A percentile compares a stretch with the other conserved stretches of the same genome.
Evolutionary conservation across 1,284 basidiomycete species (phyloP).

Genomic region (Puccinia sorghi): DNA sequence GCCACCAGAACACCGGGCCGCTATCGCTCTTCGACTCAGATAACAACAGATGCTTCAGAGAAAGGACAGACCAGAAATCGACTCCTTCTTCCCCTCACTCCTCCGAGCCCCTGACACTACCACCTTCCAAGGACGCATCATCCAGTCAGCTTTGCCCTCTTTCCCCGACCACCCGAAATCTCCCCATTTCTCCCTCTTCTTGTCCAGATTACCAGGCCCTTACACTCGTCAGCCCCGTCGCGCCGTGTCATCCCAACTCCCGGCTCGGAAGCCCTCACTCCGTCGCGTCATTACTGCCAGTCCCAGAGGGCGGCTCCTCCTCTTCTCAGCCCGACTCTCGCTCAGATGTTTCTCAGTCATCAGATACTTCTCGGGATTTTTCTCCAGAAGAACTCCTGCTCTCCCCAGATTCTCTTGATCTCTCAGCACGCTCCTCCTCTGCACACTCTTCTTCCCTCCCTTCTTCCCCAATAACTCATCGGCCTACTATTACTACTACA

Average conservation of each 20-base stretch:
- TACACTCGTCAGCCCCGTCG: neutral
- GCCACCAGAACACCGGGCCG: too few relatives aligned
- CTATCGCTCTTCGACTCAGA: neutral
- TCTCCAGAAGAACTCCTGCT: neutral
- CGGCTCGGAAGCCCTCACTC: neutral
- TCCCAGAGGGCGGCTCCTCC: neutral
- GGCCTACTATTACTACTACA: neutral
- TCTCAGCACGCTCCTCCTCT: too few relatives aligned
- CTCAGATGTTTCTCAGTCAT: neutral
- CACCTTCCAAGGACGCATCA: neutral
- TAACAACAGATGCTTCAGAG: conserved; percentile 8
- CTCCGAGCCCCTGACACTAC: neutral
- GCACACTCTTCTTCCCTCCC: too few relatives aligned
- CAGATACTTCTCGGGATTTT: neutral
- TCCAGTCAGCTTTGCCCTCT: neutral
- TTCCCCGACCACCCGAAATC: neutral
- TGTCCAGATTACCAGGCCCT: too few relatives aligned
- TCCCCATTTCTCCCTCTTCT: too few relatives aligned
- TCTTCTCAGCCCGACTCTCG: neutral
- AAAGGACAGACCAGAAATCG: conserved; percentile 9
- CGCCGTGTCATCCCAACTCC: neutral
- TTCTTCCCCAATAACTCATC: too few relatives aligned
- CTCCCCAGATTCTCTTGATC: too few relatives aligned
- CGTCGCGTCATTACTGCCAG: too few relatives aligned
- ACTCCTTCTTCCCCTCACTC: neutral